These are phyloP conservation scores for Vanrija humicola DNA, from an alignment of 1,284 basidiomycete species.

Conservation along the genomic window DNA sequence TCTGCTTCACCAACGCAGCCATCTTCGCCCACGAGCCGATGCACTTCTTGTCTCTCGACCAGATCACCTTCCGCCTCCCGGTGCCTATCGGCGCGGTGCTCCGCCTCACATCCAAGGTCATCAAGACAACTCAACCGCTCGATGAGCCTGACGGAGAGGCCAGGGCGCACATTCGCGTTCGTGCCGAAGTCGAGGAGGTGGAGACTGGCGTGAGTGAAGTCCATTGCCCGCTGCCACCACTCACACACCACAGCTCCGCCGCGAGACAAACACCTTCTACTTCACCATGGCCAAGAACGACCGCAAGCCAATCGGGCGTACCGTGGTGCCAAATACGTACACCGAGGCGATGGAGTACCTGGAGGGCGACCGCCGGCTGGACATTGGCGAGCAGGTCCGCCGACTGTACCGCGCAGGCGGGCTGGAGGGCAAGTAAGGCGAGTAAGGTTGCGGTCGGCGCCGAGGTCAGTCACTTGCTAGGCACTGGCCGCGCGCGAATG, in stretches of 20 bases:
- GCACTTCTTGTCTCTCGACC: constrained; percentile 70
- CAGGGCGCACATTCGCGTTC: constrained; percentile 64
- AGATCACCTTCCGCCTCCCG: constrained; percentile 71
- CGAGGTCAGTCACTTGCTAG: not conserved
- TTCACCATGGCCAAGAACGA: constrained; percentile 47
- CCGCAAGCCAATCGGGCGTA: constrained; percentile 51
- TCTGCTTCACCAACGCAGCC: constrained; percentile 68
- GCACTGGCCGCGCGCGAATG: not conserved
- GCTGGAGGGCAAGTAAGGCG: not conserved
- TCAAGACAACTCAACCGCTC: constrained; percentile 38
- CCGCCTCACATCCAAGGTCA: constrained; percentile 63
- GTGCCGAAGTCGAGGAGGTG: constrained; percentile 70
- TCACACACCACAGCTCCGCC: constrained; percentile 25
- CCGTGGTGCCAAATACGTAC: constrained; percentile 58
- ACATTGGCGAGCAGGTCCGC: constrained; percentile 46
- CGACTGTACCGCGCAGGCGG: constrained; percentile 32
- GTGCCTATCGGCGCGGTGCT: constrained; percentile 78
- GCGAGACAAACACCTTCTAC: constrained; percentile 52
- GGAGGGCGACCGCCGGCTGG: constrained; percentile 62
- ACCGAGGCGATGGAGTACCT: constrained; percentile 76
- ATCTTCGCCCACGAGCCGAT: constrained; percentile 66
- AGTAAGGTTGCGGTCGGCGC: not conserved
- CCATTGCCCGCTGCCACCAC: not conserved
- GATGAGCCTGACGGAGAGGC: constrained; percentile 31
- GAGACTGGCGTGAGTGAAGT: constrained; percentile 58